Evolutionary conservation across 139 green algal genomes (phyloP).

Genomic region (Asterochloris sp.): DNA sequence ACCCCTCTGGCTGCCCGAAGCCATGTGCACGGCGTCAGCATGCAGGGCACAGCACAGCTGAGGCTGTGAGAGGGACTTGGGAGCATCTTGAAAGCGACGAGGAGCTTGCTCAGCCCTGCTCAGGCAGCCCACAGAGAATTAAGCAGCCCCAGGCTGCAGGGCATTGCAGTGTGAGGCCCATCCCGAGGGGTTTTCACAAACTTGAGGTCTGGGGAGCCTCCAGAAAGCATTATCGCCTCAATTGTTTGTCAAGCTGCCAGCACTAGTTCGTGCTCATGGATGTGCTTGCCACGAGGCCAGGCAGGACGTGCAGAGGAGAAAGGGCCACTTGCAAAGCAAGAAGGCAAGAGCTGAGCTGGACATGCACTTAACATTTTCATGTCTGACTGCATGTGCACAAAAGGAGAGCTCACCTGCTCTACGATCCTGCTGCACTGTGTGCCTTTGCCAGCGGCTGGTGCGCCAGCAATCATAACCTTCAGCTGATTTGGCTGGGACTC

Average conservation of each 20-base stretch:
- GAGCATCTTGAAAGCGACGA: too few relatives aligned
- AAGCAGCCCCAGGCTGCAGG: too few relatives aligned
- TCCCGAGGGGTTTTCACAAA: too few relatives aligned
- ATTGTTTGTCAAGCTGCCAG: neutral
- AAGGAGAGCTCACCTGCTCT: slow-evolving; percentile 56
- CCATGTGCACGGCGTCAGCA: neutral
- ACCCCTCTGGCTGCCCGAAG: neutral
- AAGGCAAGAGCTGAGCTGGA: neutral
- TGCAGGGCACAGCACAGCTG: neutral
- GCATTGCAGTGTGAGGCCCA: too few relatives aligned
- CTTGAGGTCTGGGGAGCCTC: too few relatives aligned
- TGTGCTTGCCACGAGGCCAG: neutral
- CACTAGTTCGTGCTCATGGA: neutral
- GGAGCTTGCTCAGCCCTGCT: too few relatives aligned
- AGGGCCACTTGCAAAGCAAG: neutral
- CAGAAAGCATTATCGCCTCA: neutral
- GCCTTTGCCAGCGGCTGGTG: slow-evolving; percentile 95
- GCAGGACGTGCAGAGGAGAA: neutral
- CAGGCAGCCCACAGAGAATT: too few relatives aligned
- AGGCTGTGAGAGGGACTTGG: too few relatives aligned
- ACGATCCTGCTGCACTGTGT: slow-evolving; percentile 93
- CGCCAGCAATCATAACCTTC: slow-evolving; percentile 92
- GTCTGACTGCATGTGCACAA: neutral
- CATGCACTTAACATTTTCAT: neutral
- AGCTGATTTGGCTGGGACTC: slow-evolving; percentile 28